A percentile compares a stretch with the other conserved stretches of the same genome.
Evolutionary conservation across 2,329 filamentous ascomycete species (phyloP).

Genomic region (Metarhizium robertsii): DNA sequence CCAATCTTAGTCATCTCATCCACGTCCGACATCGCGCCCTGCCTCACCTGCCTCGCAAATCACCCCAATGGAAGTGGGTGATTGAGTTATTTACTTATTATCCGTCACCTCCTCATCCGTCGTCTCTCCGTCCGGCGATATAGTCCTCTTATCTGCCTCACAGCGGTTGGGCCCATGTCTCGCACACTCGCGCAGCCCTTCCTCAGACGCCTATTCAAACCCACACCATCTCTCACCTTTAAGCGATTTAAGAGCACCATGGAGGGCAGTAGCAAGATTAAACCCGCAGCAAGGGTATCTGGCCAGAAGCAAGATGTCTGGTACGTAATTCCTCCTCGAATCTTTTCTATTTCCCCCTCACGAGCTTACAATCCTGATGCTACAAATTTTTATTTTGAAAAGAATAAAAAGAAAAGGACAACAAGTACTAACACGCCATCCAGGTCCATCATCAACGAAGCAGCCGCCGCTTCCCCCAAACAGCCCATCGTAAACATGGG

Average conservation of each 20-base stretch:
- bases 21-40: background rate
- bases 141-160: background rate
- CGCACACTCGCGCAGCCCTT: slow-evolving; percentile 2
- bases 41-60: background rate
- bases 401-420: too few species aligned
- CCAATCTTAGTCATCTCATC: background rate
- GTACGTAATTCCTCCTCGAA: slow-evolving; percentile 20
- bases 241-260: slow-evolving; percentile 21
- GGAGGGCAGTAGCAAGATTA: slow-evolving; percentile 34
- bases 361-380: too few species aligned
- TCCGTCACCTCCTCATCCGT: background rate
- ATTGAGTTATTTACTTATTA: background rate
- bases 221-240: background rate
- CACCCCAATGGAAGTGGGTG: background rate
- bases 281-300: slow-evolving; percentile 40
- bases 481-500: slow-evolving; percentile 59
- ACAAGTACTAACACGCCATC: background rate
- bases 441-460: slow-evolving; percentile 59
- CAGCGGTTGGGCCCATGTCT: background rate
- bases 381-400: too few species aligned
- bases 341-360: too few species aligned
- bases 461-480: slow-evolving; percentile 50
- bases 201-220: slow-evolving; percentile 6
- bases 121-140: background rate
- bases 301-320: slow-evolving; percentile 44